Base-by-base conservation (phyloP, 208 protist genomes). In the Trypanosoma melophagium region DNA sequence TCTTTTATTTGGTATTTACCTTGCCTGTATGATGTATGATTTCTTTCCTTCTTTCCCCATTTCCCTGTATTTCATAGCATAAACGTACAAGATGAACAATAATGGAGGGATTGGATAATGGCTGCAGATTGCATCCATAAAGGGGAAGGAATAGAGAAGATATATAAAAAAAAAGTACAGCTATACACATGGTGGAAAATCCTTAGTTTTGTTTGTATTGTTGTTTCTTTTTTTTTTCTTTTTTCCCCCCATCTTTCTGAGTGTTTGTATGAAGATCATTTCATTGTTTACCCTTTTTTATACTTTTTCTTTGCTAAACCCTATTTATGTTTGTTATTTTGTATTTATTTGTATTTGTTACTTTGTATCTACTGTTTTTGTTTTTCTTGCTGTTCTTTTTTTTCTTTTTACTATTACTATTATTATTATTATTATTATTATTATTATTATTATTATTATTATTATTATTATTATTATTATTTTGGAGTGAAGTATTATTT, bases 371-470 rank as follows among this genome's bases (percentile, higher is more conserved):
- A 35, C 28, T 35, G 28, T 45, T 19, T 44, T 28, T 25, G 63
- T 61, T 55, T 63, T 47, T 58, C 9, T 21, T 57, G n/a, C n/a
- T n/a, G n/a, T 55, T 38, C 21, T 13, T 55, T 41, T 55, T 47
- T 65, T 57, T 44, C 41, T 52, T 65, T 70, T 59, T 38, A 55
- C 50, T 42, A 47, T 75, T 63, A 16, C 12, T 56, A 10, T 50
- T 25, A 55, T 47, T 9, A 47, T 10, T 40, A 35, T 38, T 44
- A 14, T 70, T 61, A 28, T n/a, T 24, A 3, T 12, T n/a, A 54
- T 21, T 61, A 17, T 8, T 10, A 19, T 68, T 49, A 45, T 56
- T 67, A 52, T 66, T 56, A 13, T 56, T 65, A 9, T 50, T 55
- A 45, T 58, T 51, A 25, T 69, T 63, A 22, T 66, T 38, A 17